Conservation (phyloP, 345 rosid genomes). For the Cochlearia excelsa region DNA sequence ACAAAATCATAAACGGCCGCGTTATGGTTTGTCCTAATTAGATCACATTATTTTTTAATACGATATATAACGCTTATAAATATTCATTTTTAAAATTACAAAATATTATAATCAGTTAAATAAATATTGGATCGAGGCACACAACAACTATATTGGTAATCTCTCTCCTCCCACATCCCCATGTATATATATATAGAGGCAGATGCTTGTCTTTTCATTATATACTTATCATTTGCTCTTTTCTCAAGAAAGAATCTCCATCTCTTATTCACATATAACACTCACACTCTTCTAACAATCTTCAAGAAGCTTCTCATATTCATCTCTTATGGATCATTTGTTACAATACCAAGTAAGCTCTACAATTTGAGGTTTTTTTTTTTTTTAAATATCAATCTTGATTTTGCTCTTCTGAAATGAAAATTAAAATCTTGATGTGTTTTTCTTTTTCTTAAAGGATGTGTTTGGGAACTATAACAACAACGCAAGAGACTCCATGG, state of each 20-base stretch:
- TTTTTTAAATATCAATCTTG: neutral
- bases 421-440: slow-evolving; percentile 19
- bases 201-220: slow-evolving; percentile 32
- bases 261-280: slow-evolving; percentile 5
- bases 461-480: slow-evolving; percentile 30
- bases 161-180: slow-evolving; percentile 10
- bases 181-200: slow-evolving; percentile 31
- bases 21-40: too few relatives aligned
- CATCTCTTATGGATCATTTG: slow-evolving; percentile 33
- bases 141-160: neutral
- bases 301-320: slow-evolving; percentile 21
- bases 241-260: slow-evolving; percentile 25
- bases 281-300: slow-evolving; percentile 18
- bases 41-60: neutral
- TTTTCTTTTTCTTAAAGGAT: slow-evolving; percentile 17
- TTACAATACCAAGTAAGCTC: slow-evolving; percentile 29
- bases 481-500: slow-evolving; percentile 34
- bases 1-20: neutral
- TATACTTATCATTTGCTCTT: slow-evolving; percentile 16
- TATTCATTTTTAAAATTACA: too few relatives aligned
- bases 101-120: too few relatives aligned
- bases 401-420: neutral
- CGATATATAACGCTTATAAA: too few relatives aligned
- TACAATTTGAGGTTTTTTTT: neutral
- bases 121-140: neutral